Evolutionary conservation across 371 early-diverging fungal genomes (phyloP), one percentile per base, ranked within the genome.

Genomic region (Rhizopus stolonifer): DNA sequence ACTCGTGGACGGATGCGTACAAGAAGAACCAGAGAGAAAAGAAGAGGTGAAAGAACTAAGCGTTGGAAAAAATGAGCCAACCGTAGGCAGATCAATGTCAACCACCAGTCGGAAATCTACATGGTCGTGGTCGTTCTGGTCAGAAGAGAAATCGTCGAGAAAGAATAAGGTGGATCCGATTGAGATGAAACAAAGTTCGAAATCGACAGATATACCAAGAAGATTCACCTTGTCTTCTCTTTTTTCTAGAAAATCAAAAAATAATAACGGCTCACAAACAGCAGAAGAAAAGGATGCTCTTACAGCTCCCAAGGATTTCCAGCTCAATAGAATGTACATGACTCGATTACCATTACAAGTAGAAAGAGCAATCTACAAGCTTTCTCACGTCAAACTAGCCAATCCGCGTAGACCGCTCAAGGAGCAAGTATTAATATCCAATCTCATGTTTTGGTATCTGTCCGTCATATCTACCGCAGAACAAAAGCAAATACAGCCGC

Each of bases 401-500:
- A 91, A 93, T 60, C 89, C 89, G 7, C 80, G 93, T 19, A 83
- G 96, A 5, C 92, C 96, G 2, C 77, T 98, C 17, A 71, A 81
- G 44, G 90, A 98, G 46, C 96, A 98, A 65, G 98, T 98, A 4
- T 66, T 93, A 53, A 89, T 98, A 25, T 90, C 92, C 18, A 98
- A 98, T 58, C 82, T 95, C 67, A 94, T 98, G 95, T 88, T 95
- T 69, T 94, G 92, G 87, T 95, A 95, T 64, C 75, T 97, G 8
- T 77, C 84, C 2, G 79, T 90, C 14, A 84, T 89, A 52, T 79
- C 77, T 18, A 46, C 51, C 9, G 57, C 47, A 15, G 33, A 52
- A n/a, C 49, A 49, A 13, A n/a, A 26, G 11, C 62, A 50, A 26
- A 46, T 49, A 22, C 49, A 54, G 19, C 36, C 54, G 23, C 50